phyloP scores from a whole-genome alignment of 768 basidiomycete genomes.

The Leccinum uliginosum region DNA sequence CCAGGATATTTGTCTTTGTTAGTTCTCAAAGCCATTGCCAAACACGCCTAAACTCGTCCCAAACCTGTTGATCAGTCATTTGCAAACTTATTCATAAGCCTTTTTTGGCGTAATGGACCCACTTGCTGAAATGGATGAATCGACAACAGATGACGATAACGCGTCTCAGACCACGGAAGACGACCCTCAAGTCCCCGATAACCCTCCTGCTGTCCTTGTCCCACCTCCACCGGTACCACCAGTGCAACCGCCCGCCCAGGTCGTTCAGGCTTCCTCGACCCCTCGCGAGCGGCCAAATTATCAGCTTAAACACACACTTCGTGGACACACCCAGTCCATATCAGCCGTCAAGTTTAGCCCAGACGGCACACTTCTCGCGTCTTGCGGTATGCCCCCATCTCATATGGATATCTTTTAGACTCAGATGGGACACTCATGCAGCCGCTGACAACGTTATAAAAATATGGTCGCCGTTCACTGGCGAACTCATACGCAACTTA shows the following conservation, averaged over 20 bases:
- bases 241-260: conserved; percentile 29
- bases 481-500: conserved; percentile 70
- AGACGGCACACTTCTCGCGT: conserved; percentile 79
- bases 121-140: conserved; percentile 35
- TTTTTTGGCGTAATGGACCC: conserved; percentile 16
- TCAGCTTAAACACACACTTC: conserved; percentile 58
- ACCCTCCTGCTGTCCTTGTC: conserved; percentile 41
- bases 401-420: neutral
- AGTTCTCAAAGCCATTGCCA: conserved; percentile 19
- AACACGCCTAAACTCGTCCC: conserved; percentile 22
- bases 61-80: neutral
- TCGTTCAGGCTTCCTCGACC: conserved; percentile 36
- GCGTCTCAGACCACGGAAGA: conserved; percentile 85
- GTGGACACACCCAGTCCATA: conserved; percentile 78
- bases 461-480: conserved; percentile 79
- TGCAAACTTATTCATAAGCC: neutral
- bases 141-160: conserved; percentile 54
- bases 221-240: conserved; percentile 30
- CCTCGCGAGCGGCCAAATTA: conserved; percentile 55
- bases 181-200: conserved; percentile 71
- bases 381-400: conserved; percentile 63
- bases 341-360: conserved; percentile 91
- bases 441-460: conserved; percentile 77
- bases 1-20: conserved; percentile 21
- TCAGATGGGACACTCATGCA: conserved; percentile 23